Conservation (phyloP, 2,329 filamentous ascomycete genomes). For the Escovopsis sp. region DNA sequence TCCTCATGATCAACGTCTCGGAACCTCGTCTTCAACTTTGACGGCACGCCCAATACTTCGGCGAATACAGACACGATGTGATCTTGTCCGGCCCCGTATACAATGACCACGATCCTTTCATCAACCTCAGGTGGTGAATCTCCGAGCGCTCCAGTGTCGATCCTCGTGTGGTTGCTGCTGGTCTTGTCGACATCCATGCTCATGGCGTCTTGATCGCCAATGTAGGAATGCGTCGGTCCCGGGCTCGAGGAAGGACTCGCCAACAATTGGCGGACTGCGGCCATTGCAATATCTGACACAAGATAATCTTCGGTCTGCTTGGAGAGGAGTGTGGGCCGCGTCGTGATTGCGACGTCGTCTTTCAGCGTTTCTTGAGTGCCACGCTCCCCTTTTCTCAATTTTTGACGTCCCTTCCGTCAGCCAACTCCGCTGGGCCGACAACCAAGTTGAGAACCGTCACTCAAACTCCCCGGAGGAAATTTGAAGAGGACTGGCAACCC, state of each 20-base stretch:
- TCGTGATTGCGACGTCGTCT: no score
- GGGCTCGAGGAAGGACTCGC: slow-evolving; percentile 19
- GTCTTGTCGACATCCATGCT: slow-evolving; percentile 21
- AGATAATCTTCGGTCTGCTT: no score
- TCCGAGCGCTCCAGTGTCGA: slow-evolving; percentile 26
- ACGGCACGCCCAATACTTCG: slow-evolving; percentile 64
- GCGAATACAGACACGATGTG: slow-evolving; percentile 61
- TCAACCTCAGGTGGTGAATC: slow-evolving; percentile 38
- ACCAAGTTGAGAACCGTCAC: no score
- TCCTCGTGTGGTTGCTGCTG: slow-evolving; percentile 19
- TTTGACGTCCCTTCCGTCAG: no score
- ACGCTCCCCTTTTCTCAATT: no score
- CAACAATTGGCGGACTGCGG: slow-evolving; percentile 24
- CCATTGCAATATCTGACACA: slow-evolving; percentile 13
- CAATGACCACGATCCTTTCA: slow-evolving; percentile 45
- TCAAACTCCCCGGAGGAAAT: no score
- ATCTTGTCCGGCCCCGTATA: slow-evolving; percentile 59
- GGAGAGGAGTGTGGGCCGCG: neutral
- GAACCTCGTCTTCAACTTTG: slow-evolving; percentile 42
- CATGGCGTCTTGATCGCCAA: slow-evolving; percentile 11
- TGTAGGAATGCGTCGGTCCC: slow-evolving; percentile 11
- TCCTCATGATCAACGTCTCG: slow-evolving; percentile 38
- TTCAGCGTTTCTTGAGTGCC: no score
- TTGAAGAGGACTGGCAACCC: no score
- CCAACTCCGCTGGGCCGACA: no score